Base-by-base conservation (phyloP, 257 asterid genomes). In the Gentiana straminea region DNA sequence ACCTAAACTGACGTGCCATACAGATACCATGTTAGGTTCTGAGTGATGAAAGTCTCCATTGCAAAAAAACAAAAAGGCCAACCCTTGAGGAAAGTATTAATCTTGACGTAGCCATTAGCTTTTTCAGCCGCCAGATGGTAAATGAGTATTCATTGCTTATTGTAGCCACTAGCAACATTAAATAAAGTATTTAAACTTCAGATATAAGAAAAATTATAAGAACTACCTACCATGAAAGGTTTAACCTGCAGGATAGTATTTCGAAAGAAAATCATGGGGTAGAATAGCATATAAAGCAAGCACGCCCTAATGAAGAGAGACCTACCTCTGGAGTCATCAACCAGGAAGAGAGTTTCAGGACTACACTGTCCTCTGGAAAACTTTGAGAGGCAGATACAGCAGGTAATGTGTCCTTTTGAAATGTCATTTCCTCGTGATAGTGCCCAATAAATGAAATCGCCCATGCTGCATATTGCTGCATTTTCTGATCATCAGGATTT, bases 401-500 rank as follows among this genome's bases (percentile, higher is more conserved):
- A 66, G 67, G 75, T 64, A 55, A 71, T 46, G 83, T 62, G 62
- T 70, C 82, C 63, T 68, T 56, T 57, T 70, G 71, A 44, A 63
- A 72, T 66, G 65, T 51, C 60, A 48, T 67, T 63, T 66, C 80
- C 72, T 76, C 84, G 58, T 68, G 72, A 51, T 65, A 78, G 73
- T 92, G 94, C 73, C 93, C 64, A 55, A 92, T 97, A 77, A 81
- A 82, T 34, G 95, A 85, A 68, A 85, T 57, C 61, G 94, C 80
- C 98, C 98, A 88, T 52, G 98, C 85, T 48, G 94, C 98, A 77
- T 73, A 70, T 61, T 88, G 82, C 73, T 78, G 93, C 59, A 81
- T 67, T 52, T 70, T 84, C 60, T 79, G 81, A 64, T 84, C 92
- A 72, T 75, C 78, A 68, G 90, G 72, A 67, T 68, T 84, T 75